These are phyloP conservation scores for Schizosaccharomyces versatilis DNA, from an alignment of 1,139 yeast genomes.

Conservation along the genomic window DNA sequence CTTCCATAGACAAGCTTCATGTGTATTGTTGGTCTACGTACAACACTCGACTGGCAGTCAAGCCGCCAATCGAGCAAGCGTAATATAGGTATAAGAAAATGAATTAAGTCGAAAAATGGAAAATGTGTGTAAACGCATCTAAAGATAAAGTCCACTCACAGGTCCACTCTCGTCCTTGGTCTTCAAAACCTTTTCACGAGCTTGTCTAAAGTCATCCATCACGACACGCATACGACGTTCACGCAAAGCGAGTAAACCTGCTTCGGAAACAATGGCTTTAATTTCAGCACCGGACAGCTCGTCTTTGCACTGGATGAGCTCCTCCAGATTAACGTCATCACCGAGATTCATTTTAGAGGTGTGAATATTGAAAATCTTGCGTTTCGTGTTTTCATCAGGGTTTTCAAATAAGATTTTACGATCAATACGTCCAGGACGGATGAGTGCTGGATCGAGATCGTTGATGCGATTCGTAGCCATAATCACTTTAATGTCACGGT, in stretches of 20 bases:
- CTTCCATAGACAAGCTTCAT: too few relatives aligned
- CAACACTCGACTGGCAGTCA: too few relatives aligned
- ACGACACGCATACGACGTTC: constrained; percentile 97
- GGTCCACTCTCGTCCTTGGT: constrained; percentile 92
- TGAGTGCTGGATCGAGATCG: constrained; percentile 86
- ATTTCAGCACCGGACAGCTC: constrained; percentile 96
- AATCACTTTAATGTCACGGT: constrained; percentile 94
- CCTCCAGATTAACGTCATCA: constrained; percentile 73
- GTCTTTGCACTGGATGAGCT: constrained; percentile 74
- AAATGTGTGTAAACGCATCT: constrained; percentile 11
- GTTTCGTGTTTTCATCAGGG: constrained; percentile 82
- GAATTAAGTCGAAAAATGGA: neutral
- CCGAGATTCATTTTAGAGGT: constrained; percentile 85
- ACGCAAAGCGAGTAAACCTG: constrained; percentile 84
- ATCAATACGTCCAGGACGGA: constrained; percentile 97
- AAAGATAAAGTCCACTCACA: constrained; percentile 70
- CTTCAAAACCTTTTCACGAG: constrained; percentile 90
- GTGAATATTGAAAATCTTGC: constrained; percentile 80
- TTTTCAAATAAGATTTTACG: constrained; percentile 89
- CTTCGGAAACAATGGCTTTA: constrained; percentile 95
- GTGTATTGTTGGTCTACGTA: too few relatives aligned
- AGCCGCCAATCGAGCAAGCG: too few relatives aligned
- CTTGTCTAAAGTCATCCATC: constrained; percentile 81
- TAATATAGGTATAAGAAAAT: neutral
- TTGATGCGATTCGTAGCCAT: constrained; percentile 98